Evolutionary conservation across 2,329 filamentous ascomycete genomes (phyloP).

Genomic region (Trichophyton verrucosum): DNA sequence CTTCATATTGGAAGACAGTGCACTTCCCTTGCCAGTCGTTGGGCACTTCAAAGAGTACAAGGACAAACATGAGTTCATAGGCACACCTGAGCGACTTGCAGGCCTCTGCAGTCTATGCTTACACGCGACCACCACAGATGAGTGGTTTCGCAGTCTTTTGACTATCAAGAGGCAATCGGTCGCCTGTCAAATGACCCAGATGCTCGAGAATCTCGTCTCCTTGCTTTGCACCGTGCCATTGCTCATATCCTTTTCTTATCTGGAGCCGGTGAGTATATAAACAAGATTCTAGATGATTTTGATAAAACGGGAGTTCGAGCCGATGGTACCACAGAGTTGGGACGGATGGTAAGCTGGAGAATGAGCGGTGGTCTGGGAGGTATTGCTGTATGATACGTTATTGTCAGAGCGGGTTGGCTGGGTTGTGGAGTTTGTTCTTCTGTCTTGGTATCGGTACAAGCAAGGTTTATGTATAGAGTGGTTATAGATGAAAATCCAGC

Average conservation of each 20-base stretch:
- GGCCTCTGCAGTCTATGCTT: constrained; percentile 11
- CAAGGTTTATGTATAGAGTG: too few species aligned
- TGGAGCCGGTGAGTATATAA: background rate
- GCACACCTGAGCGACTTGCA: constrained; percentile 13
- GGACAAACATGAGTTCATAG: background rate
- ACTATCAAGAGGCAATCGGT: constrained; percentile 10
- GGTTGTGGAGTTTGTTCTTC: too few species aligned
- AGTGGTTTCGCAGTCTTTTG: constrained; percentile 14
- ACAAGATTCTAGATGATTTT: background rate
- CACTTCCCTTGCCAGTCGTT: background rate
- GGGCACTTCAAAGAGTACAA: background rate
- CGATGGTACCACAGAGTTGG: background rate
- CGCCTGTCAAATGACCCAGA: constrained; percentile 8
- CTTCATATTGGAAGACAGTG: too few species aligned
- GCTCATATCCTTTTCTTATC: constrained; percentile 4
- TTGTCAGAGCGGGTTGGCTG: too few species aligned
- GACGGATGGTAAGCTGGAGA: background rate
- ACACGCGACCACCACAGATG: constrained; percentile 14
- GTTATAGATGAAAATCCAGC: too few species aligned
- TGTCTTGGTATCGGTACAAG: too few species aligned
- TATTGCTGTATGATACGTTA: background rate
- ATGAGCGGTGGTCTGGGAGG: background rate
- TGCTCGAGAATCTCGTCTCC: constrained; percentile 8
- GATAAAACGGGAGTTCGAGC: background rate
- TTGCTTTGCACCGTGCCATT: constrained; percentile 6